Base-by-base conservation (phyloP, 129 eudicot genomes). In the Escallonia herrerae region DNA sequence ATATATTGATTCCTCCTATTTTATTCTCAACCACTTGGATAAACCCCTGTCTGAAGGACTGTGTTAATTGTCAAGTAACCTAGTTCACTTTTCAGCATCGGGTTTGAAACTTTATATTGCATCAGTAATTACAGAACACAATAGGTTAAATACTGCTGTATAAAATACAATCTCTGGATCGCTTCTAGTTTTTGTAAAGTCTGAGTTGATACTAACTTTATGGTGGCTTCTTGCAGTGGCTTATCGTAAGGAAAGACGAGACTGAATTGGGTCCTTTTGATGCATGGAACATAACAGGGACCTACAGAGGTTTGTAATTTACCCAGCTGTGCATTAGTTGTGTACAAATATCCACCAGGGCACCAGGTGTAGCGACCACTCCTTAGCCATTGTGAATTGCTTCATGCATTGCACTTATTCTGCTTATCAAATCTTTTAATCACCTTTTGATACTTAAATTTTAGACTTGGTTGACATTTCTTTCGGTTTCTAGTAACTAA, bases 231-330 rank as follows among this genome's bases (percentile, higher is more conserved):
- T 79, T 80, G 72, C 86, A 91, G 97, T 91, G 97, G 97, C 96
- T 91, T 74, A 82, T 76, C 63, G 77, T 66, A 42, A 80, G 90
- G 75, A 91, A 91, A 74, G 90, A 91, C 60, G 95, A 87, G 56
- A 76, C 63, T 33, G 90, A 87, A 64, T 56, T 74, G 72, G 97
- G 95, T 40, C 81, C 90, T 22, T 85, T 87, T 71, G 72, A 86
- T 67, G 79, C 84, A 37, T 91, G 97, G 97, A 91, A 91, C 69
- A 87, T 91, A 67, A 84, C 95, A 2, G 97, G 97, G 72, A 91
- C 96, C 3, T 91, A 87, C 76, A 78, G 86, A 91, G 97, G 97
- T 91, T 70, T 43, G 87, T 73, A 56, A 60, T n/a, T 73, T 86
- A 48, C 40, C 41, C 49, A 15, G 22, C 67, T 70, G 58, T 14